A percentile compares a stretch with the other conserved stretches of the same genome.
Conservation (phyloP, 306 rosid genomes). For the Sesbania bispinosa region DNA sequence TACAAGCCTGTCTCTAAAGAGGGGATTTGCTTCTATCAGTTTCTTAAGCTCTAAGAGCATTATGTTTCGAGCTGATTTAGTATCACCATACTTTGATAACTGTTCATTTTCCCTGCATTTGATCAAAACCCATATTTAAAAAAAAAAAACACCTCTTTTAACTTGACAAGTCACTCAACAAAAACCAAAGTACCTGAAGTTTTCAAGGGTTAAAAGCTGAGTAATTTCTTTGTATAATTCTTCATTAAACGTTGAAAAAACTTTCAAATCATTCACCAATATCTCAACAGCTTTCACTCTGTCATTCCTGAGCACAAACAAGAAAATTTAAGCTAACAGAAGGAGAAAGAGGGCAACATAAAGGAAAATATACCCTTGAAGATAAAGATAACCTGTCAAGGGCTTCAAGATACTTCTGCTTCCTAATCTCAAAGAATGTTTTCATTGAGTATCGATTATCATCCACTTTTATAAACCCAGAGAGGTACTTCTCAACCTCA, state of each 20-base stretch:
- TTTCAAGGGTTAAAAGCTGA: slow-evolving; percentile 63
- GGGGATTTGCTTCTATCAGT: slow-evolving; percentile 76
- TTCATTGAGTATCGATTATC: slow-evolving; percentile 79
- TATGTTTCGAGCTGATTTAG: slow-evolving; percentile 60
- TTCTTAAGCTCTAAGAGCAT: slow-evolving; percentile 74
- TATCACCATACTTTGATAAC: slow-evolving; percentile 71
- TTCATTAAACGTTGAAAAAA: slow-evolving; percentile 59
- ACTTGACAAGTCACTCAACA: not conserved
- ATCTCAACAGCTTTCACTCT: slow-evolving; percentile 67
- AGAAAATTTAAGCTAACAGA: slow-evolving; percentile 2
- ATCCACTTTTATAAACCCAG: slow-evolving; percentile 70
- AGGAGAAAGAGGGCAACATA: not conserved
- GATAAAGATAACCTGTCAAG: slow-evolving; percentile 69
- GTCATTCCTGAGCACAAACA: slow-evolving; percentile 41
- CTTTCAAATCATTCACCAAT: slow-evolving; percentile 63
- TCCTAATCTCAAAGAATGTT: slow-evolving; percentile 70
- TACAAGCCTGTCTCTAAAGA: slow-evolving; percentile 58
- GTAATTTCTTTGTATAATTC: slow-evolving; percentile 78
- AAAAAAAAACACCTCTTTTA: not conserved
- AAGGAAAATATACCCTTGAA: not conserved
- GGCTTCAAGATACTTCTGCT: slow-evolving; percentile 89
- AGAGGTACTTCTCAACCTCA: slow-evolving; percentile 65
- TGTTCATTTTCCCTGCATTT: slow-evolving; percentile 75
- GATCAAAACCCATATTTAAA: not conserved
- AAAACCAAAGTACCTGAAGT: slow-evolving; percentile 64